Evolutionary conservation across 169 alveolate species (phyloP).

Genomic region (Cryptosporidium ubiquitum): DNA sequence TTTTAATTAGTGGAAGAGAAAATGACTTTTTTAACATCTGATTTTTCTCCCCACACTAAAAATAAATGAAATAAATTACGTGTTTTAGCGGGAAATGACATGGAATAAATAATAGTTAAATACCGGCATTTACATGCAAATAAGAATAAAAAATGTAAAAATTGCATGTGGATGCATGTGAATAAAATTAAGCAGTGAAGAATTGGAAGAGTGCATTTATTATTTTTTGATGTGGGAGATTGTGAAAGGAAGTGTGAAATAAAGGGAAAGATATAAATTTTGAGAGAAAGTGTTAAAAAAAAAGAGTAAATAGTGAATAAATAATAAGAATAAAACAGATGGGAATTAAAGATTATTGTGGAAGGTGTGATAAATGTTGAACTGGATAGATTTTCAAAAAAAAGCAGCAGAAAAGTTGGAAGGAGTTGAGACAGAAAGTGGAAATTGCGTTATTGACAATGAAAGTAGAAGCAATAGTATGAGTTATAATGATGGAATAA

Average conservation of each 20-base stretch:
- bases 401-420: neutral
- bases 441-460: neutral
- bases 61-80: neutral
- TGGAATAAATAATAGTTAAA: neutral
- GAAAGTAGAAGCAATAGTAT: neutral
- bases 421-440: neutral
- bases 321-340: neutral
- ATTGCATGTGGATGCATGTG: neutral
- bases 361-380: conserved; percentile 25
- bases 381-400: conserved; percentile 13
- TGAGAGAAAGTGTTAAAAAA: neutral
- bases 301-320: neutral
- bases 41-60: conserved; percentile 1
- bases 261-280: too few species aligned
- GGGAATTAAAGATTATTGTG: neutral
- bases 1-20: neutral
- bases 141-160: neutral
- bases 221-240: neutral
- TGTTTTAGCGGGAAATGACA: neutral
- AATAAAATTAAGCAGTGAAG: neutral
- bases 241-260: neutral
- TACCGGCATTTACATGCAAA: conserved; percentile 6
- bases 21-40: neutral
- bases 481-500: neutral
- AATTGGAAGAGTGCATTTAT: neutral